phyloP scores from a whole-genome alignment of 352 stramenopile species.

The Discostella stelligera region DNA sequence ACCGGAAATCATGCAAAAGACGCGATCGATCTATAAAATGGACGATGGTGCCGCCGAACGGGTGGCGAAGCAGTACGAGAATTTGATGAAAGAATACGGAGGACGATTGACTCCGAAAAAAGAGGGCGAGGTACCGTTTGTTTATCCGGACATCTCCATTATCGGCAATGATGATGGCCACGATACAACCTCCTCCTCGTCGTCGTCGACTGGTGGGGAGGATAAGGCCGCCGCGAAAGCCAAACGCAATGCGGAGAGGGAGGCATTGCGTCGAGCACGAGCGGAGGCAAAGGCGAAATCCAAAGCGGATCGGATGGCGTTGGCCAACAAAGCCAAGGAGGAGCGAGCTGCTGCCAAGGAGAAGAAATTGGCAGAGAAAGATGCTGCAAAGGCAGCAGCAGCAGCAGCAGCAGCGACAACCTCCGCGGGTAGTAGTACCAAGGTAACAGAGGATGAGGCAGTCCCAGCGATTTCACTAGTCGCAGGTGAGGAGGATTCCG shows the following conservation, averaged over 20 bases:
- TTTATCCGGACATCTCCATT: slow-evolving; percentile 5
- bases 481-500: slow-evolving; percentile 9
- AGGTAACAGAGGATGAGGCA: slow-evolving; percentile 20
- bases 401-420: slow-evolving; percentile 6
- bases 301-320: not conserved
- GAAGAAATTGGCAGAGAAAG: slow-evolving; percentile 26
- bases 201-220: not conserved
- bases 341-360: slow-evolving; percentile 26
- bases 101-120: slow-evolving; percentile 17
- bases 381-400: slow-evolving; percentile 6
- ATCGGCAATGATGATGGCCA: not conserved
- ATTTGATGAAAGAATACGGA: slow-evolving; percentile 34
- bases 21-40: slow-evolving; percentile 62
- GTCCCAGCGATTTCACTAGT: not conserved
- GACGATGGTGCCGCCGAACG: slow-evolving; percentile 47
- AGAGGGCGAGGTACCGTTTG: slow-evolving; percentile 43
- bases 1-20: slow-evolving; percentile 58
- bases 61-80: slow-evolving; percentile 55
- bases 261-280: not conserved
- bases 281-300: slow-evolving; percentile 24
- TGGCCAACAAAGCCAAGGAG: slow-evolving; percentile 45
- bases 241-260: slow-evolving; percentile 21
- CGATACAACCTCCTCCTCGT: not conserved
- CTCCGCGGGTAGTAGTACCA: slow-evolving; percentile 12
- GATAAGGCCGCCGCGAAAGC: slow-evolving; percentile 11